These are phyloP conservation scores for Dactylis glomerata DNA, from an alignment of 176 grass and related monocot species.

Conservation along the genomic window DNA sequence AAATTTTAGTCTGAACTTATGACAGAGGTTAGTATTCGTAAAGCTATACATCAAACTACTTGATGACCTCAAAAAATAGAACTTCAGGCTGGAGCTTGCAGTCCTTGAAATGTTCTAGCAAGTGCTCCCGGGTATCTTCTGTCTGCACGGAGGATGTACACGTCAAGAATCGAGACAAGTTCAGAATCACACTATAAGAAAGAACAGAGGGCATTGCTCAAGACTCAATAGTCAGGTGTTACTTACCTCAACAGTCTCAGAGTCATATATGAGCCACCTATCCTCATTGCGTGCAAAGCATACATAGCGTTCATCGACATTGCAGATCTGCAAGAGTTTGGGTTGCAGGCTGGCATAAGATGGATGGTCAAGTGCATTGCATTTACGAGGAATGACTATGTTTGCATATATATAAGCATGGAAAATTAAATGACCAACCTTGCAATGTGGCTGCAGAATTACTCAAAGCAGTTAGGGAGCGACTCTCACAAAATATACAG, in stretches of 20 bases:
- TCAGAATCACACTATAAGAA: not conserved
- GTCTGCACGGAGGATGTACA: too few relatives aligned
- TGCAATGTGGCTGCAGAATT: not conserved
- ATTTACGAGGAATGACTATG: not conserved
- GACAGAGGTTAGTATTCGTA: not conserved
- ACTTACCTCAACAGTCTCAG: not conserved
- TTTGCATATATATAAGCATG: too few relatives aligned
- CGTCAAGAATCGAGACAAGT: too few relatives aligned
- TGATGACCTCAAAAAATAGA: too few relatives aligned
- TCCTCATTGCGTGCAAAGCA: not conserved
- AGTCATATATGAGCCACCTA: too few relatives aligned
- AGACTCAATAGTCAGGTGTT: not conserved
- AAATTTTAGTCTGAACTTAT: too few relatives aligned
- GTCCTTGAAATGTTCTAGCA: too few relatives aligned
- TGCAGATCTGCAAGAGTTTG: not conserved
- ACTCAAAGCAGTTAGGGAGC: not conserved
- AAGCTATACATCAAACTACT: too few relatives aligned
- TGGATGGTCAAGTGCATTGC: not conserved
- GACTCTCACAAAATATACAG: not conserved
- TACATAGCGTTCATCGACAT: not conserved
- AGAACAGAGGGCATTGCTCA: not conserved
- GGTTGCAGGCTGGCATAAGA: not conserved
- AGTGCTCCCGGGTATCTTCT: too few relatives aligned
- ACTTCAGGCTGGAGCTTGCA: too few relatives aligned
- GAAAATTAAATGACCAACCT: not conserved